These are phyloP conservation scores for Globisporangium rhizosaccharum DNA, from an alignment of 352 stramenopile genomes.

Conservation along the genomic window DNA sequence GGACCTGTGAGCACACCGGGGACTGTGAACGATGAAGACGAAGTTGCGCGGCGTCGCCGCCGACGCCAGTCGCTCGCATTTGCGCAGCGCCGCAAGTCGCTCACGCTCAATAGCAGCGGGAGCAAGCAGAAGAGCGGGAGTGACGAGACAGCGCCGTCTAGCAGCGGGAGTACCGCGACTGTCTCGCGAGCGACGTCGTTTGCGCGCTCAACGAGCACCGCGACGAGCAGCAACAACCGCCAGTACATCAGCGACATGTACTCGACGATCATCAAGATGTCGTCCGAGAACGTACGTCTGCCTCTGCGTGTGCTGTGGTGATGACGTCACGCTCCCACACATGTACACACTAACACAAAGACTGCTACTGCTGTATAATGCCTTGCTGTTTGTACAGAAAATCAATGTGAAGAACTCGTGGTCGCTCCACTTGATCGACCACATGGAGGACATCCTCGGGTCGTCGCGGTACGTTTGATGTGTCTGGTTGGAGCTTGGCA, in stretches of 20 bases:
- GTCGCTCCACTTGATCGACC: constrained; percentile 95
- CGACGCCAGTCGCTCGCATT: constrained; percentile 62
- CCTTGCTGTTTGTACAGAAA: constrained; percentile 55
- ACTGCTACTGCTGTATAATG: not conserved
- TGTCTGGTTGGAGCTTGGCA: not conserved
- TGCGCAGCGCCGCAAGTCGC: constrained; percentile 60
- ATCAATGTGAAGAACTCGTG: constrained; percentile 98
- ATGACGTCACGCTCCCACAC: not conserved
- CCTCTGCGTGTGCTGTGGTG: not conserved
- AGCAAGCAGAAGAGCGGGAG: constrained; percentile 20
- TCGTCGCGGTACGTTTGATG: constrained; percentile 37
- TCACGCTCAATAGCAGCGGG: constrained; percentile 33
- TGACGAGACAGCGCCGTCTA: not conserved
- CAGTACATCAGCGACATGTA: constrained; percentile 92
- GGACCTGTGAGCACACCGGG: constrained; percentile 16
- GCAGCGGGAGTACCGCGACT: not conserved
- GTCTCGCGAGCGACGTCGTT: constrained; percentile 5
- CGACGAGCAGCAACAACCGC: constrained; percentile 26
- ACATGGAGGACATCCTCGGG: constrained; percentile 94
- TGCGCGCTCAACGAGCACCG: constrained; percentile 6
- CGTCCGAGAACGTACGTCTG: constrained; percentile 77
- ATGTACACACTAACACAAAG: not conserved
- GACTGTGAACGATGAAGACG: constrained; percentile 52
- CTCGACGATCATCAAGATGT: constrained; percentile 90
- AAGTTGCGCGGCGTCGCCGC: constrained; percentile 55